Percentiles rank a stretch among this genome's conserved stretches.
phyloP scores from a whole-genome alignment of 176 grass and related monocot species.

The Phyllostachys edulis region DNA sequence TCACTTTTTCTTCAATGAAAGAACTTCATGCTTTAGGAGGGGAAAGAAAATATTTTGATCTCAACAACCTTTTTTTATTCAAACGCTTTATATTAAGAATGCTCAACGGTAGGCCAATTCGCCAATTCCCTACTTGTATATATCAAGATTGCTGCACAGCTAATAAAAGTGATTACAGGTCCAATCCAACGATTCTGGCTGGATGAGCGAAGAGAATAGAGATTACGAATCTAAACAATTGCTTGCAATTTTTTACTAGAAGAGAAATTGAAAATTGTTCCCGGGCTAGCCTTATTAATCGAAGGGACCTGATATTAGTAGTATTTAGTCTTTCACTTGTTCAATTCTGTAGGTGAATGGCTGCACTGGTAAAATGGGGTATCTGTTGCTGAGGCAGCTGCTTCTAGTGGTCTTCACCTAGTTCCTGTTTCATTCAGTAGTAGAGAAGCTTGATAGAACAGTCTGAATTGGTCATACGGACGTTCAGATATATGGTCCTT shows the following conservation, averaged over 20 bases:
- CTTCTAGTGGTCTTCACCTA: constrained; percentile 67
- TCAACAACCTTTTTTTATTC: background rate
- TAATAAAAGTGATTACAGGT: background rate
- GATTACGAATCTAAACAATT: background rate
- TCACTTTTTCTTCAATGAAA: background rate
- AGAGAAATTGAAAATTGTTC: background rate
- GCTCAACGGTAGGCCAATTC: background rate
- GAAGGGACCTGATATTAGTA: background rate
- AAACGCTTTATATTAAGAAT: background rate
- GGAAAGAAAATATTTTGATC: background rate
- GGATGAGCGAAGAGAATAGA: background rate
- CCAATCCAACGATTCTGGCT: background rate
- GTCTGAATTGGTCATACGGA: constrained; percentile 52
- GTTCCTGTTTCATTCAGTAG: constrained; percentile 83
- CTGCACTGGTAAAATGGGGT: constrained; percentile 82
- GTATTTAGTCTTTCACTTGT: constrained; percentile 14
- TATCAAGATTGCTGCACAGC: background rate
- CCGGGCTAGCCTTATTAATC: background rate
- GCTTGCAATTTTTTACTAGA: constrained; percentile 10
- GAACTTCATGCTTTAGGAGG: background rate
- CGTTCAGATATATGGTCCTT: constrained; percentile 63
- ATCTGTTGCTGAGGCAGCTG: constrained; percentile 63
- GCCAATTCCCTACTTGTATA: background rate
- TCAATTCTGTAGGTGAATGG: constrained; percentile 74
- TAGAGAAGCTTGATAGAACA: constrained; percentile 49